Conservation (phyloP, 2,329 filamentous ascomycete species). For the Teratosphaeria viscida region DNA sequence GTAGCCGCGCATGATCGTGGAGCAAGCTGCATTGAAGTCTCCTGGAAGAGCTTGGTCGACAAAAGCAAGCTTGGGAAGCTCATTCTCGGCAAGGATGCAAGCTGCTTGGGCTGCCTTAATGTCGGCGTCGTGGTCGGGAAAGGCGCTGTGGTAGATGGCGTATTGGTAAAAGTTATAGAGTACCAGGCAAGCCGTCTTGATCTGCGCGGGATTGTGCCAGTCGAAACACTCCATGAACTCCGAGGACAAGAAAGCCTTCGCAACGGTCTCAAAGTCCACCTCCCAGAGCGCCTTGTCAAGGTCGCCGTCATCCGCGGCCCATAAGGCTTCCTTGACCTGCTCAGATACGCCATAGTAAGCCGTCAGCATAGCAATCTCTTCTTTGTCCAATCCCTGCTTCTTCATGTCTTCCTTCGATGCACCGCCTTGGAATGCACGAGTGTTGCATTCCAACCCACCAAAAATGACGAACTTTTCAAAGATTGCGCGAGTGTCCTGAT, state of each 20-base stretch:
- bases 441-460: constrained; percentile 62
- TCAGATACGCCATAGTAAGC: constrained; percentile 34
- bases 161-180: constrained; percentile 85
- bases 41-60: constrained; percentile 55
- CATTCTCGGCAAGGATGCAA: constrained; percentile 55
- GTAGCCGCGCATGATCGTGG: constrained; percentile 53
- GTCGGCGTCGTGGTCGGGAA: constrained; percentile 64
- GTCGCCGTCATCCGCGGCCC: constrained; percentile 37
- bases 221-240: constrained; percentile 35
- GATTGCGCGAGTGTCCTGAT: constrained; percentile 48
- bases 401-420: constrained; percentile 13
- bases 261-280: constrained; percentile 72
- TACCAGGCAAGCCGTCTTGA: constrained; percentile 54
- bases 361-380: constrained; percentile 52
- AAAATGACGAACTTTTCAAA: constrained; percentile 75
- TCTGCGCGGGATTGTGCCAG: constrained; percentile 40
- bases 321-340: constrained; percentile 31
- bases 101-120: constrained; percentile 55
- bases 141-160: constrained; percentile 72
- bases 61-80: constrained; percentile 52
- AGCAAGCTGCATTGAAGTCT: constrained; percentile 67
- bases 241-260: constrained; percentile 57
- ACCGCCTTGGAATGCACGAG: constrained; percentile 51
- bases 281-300: constrained; percentile 46
- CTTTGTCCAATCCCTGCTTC: constrained; percentile 35